These are phyloP conservation scores for Neonectria punicea DNA, from an alignment of 2,329 filamentous ascomycete genomes.

Conservation along the genomic window DNA sequence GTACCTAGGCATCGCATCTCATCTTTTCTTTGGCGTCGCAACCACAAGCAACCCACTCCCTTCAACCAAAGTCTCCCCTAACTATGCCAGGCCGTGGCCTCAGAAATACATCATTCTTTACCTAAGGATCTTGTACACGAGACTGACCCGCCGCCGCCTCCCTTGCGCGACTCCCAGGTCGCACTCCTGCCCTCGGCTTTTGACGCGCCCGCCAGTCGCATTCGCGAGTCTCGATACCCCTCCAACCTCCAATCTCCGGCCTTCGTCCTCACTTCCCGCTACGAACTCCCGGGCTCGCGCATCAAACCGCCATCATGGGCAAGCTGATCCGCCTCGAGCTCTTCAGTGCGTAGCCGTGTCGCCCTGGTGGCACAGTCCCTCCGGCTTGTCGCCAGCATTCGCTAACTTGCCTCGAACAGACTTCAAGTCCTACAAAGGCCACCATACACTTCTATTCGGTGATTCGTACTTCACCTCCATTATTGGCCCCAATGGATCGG, in stretches of 20 bases:
- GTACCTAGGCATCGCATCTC: slow-evolving; percentile 21
- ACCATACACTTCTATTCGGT: slow-evolving; percentile 92
- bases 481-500: slow-evolving; percentile 98
- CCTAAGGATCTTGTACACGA: slow-evolving; percentile 18
- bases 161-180: slow-evolving; percentile 33
- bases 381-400: neutral
- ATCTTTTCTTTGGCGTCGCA: slow-evolving; percentile 34
- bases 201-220: slow-evolving; percentile 39
- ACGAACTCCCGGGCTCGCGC: slow-evolving; percentile 28
- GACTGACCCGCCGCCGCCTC: slow-evolving; percentile 7
- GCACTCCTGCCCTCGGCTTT: slow-evolving; percentile 32
- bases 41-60: slow-evolving; percentile 21
- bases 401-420: slow-evolving; percentile 62
- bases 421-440: slow-evolving; percentile 99
- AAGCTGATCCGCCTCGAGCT: slow-evolving; percentile 96
- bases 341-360: slow-evolving; percentile 72
- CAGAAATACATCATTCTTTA: slow-evolving; percentile 13
- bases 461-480: slow-evolving; percentile 99
- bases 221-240: slow-evolving; percentile 33
- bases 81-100: slow-evolving; percentile 13
- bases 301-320: slow-evolving; percentile 74
- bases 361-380: slow-evolving; percentile 4
- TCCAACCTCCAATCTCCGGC: slow-evolving; percentile 23
- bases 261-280: slow-evolving; percentile 19
- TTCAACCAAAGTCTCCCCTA: slow-evolving; percentile 9